Evolutionary conservation across 106 monocot genomes (phyloP), one percentile per base, ranked within the genome.

Genomic region (Dioscorea dumetorum): DNA sequence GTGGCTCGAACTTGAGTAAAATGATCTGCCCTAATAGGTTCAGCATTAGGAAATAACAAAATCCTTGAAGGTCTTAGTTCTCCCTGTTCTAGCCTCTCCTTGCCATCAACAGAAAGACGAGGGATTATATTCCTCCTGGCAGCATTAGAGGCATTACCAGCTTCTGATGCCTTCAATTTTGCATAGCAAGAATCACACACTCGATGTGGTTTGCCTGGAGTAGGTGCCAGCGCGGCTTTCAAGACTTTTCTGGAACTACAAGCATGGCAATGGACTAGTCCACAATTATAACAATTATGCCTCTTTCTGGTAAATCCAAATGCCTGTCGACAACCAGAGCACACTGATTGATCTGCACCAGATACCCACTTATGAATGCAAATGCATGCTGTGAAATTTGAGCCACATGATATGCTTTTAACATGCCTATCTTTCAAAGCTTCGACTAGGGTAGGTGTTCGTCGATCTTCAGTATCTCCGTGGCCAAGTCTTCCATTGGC

Each of bases 291-390:
- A 60, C 91, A 91, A 57, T 87, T 87, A 71, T 91, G 91, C 50
- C 91, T 84, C 64, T 91, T 88, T 64, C 91, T 80, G 5, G 88
- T 85, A 57, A 92, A 92, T 22, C 92, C 88, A 77, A 92, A 92
- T 74, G 92, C 57, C 59, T 85, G 92, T 69, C 88, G 67, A 60
- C 92, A 92, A 1, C 91, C 91, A 15, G 91, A 76, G 64, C 87
- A 91, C 0, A 87, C 24, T 9, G 87, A 87, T 68, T 91, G 91
- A 32, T 91, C 91, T 34, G 76, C 84, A 53, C 84, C 77, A 56
- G 91, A 87, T 18, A 91, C 81, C 91, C 91, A 91, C 63, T 91
- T 91, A 64, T 91, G 91, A 33, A 91, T 91, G 67, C 91, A 91
- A 66, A 91, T 81, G 73, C 84, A 87, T 28, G 91, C 78, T 1